These are phyloP conservation scores for Paramecium pentaurelia DNA, from an alignment of 73 alveolate genomes.

Conservation along the genomic window DNA sequence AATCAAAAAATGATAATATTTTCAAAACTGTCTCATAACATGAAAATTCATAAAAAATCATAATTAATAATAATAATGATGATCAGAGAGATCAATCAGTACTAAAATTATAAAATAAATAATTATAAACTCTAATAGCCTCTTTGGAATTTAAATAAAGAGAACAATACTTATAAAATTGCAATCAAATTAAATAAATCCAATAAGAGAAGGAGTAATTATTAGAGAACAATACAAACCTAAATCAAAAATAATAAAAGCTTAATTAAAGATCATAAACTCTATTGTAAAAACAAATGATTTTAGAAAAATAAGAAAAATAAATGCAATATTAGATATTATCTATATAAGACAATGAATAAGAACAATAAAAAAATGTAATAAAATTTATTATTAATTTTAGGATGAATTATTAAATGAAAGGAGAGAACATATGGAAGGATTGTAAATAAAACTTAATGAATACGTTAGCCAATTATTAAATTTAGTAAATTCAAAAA, in stretches of 20 bases:
- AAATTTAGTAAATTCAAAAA: neutral
- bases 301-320: neutral
- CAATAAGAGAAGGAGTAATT: neutral
- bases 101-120: neutral
- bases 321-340: neutral
- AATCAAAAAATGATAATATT: neutral
- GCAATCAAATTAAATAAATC: neutral
- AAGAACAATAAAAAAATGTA: neutral
- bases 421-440: neutral
- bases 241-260: neutral
- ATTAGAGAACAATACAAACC: neutral
- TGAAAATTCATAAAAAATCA: neutral
- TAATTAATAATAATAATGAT: neutral
- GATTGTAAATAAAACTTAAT: neutral
- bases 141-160: neutral
- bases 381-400: neutral
- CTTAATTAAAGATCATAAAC: neutral
- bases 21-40: neutral
- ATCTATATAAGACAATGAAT: neutral
- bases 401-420: neutral
- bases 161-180: neutral
- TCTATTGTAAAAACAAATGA: neutral
- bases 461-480: neutral
- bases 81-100: neutral
- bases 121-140: neutral